Conservation (phyloP, 176 grass and related monocot species). For the Oropetium thomaeum region DNA sequence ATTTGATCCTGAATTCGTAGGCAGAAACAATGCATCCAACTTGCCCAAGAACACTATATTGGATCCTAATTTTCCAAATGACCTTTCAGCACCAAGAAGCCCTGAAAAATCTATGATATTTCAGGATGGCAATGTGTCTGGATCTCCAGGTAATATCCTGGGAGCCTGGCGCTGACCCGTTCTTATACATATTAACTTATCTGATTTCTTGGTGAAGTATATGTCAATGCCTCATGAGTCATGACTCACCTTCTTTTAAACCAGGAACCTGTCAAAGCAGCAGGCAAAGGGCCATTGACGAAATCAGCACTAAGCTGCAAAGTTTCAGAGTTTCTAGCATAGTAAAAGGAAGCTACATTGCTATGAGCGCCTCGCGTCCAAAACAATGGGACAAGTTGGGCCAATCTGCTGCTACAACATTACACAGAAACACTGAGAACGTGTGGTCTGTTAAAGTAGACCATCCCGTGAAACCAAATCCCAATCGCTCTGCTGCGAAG, state of each 20-base stretch:
- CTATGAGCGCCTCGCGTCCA: neutral
- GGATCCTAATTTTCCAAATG: neutral
- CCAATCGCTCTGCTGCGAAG: neutral
- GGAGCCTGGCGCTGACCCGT: neutral
- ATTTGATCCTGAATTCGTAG: neutral
- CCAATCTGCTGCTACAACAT: neutral
- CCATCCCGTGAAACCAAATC: neutral
- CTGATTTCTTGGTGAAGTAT: neutral
- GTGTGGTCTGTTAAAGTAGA: neutral
- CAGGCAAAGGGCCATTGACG: neutral
- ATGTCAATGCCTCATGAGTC: neutral
- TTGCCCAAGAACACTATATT: neutral
- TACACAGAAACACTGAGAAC: constrained; percentile 25
- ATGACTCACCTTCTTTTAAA: neutral
- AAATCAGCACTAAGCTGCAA: constrained; percentile 30
- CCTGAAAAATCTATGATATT: neutral
- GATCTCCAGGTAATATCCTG: constrained; percentile 17
- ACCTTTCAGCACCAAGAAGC: neutral
- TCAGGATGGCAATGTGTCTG: neutral
- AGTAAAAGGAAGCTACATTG: constrained; percentile 31
- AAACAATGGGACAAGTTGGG: neutral
- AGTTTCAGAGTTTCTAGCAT: constrained; percentile 36
- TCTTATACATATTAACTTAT: neutral
- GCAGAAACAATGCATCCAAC: neutral
- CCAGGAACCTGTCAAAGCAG: constrained; percentile 24